These are phyloP conservation scores for Gastrolobium villosum DNA, from an alignment of 306 rosid species.

Conservation along the genomic window DNA sequence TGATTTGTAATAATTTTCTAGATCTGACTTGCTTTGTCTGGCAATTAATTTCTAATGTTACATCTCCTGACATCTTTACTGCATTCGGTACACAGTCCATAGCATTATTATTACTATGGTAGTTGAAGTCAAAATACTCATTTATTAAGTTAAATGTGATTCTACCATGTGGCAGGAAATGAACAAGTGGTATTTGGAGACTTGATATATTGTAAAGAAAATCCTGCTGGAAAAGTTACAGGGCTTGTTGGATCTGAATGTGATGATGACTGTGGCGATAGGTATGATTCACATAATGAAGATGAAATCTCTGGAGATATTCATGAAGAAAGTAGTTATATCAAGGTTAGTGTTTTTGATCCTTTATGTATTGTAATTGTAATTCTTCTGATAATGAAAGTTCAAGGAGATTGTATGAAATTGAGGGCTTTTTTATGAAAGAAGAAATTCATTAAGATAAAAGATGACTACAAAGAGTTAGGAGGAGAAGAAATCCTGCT, in stretches of 20 bases:
- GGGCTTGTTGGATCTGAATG: conserved; percentile 60
- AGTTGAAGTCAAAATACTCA: conserved; percentile 36
- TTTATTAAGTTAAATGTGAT: conserved; percentile 12
- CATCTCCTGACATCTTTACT: conserved; percentile 25
- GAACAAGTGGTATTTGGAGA: conserved; percentile 83
- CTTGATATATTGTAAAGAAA: conserved; percentile 78
- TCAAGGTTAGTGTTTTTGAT: conserved; percentile 68
- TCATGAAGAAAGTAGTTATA: conserved; percentile 59
- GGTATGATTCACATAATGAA: conserved; percentile 56
- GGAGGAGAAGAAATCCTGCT: conserved; percentile 26
- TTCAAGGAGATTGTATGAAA: conserved; percentile 6
- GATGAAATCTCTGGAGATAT: conserved; percentile 66
- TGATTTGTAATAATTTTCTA: conserved; percentile 35
- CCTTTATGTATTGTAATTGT: conserved; percentile 12
- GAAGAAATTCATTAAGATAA: not conserved
- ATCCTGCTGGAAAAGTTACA: conserved; percentile 52
- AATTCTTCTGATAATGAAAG: conserved; percentile 1
- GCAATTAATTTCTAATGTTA: conserved; percentile 20
- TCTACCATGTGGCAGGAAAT: conserved; percentile 68
- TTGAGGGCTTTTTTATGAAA: not conserved
- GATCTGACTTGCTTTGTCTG: conserved; percentile 15
- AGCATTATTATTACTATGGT: conserved; percentile 31
- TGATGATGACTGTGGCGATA: conserved; percentile 55
- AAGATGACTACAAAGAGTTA: not conserved
- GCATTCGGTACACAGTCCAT: conserved; percentile 17